Conservation (phyloP, 345 rosid species). For the Heritiera fomes region DNA sequence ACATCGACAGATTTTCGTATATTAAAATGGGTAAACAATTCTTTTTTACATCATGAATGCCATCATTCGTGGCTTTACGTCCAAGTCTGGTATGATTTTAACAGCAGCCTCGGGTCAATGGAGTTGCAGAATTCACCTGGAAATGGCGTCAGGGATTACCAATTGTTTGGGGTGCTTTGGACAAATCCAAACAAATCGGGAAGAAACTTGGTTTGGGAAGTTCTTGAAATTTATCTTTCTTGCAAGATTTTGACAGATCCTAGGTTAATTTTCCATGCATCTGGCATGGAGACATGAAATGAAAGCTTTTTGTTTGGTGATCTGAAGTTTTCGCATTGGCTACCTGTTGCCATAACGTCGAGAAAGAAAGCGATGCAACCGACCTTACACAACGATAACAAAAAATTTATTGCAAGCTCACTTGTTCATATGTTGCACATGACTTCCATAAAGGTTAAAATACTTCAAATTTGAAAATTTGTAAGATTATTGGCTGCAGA, state of each 20-base stretch:
- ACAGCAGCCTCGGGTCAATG: slow-evolving; percentile 16
- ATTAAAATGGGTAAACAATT: background rate
- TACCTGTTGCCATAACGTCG: background rate
- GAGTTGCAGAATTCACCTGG: background rate
- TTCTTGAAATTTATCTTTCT: background rate
- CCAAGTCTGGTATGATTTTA: slow-evolving; percentile 2
- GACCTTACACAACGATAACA: slow-evolving; percentile 1
- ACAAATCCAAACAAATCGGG: background rate
- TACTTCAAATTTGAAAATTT: background rate
- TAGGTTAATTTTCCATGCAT: background rate
- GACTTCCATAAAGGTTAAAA: background rate
- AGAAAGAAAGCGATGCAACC: slow-evolving; percentile 6
- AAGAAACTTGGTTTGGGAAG: background rate
- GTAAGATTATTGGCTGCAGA: background rate
- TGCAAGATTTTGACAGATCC: background rate
- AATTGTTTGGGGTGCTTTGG: background rate
- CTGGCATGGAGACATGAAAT: background rate
- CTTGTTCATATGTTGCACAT: background rate
- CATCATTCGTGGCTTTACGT: slow-evolving; percentile 22
- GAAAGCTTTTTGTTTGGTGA: background rate
- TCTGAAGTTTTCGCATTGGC: background rate
- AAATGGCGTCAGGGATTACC: background rate
- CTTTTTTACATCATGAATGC: slow-evolving; percentile 19
- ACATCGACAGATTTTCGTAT: slow-evolving; percentile 13
- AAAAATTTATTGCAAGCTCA: background rate